phyloP scores from a whole-genome alignment of 176 grass and related monocot species.

The Paspalum vaginatum region DNA sequence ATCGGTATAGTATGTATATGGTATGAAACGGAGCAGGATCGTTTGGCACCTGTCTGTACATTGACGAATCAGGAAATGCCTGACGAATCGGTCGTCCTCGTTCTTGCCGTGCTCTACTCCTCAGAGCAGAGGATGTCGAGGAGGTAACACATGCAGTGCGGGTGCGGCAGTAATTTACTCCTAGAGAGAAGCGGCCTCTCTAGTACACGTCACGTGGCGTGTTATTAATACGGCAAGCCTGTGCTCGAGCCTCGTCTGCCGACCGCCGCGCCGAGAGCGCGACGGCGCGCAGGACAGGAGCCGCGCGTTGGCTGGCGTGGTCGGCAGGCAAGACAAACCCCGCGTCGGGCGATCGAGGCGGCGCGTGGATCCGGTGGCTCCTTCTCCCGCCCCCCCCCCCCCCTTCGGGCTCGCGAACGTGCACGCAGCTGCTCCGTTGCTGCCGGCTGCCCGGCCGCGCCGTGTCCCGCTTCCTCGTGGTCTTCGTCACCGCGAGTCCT shows the following conservation, averaged over 20 bases:
- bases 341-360: not conserved
- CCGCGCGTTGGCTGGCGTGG: not conserved
- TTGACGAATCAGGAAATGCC: not conserved
- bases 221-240: not conserved
- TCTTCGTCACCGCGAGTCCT: too few relatives aligned
- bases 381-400: too few relatives aligned
- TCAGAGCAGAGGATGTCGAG: not conserved
- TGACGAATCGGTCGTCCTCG: not conserved
- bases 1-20: too few relatives aligned
- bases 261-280: too few relatives aligned
- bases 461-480: too few relatives aligned
- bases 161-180: not conserved
- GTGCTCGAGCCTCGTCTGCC: not conserved
- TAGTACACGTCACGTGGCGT: not conserved
- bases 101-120: not conserved
- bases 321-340: constrained; percentile 44
- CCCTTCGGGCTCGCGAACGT: not conserved
- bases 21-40: too few relatives aligned
- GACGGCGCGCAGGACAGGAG: not conserved
- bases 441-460: too few relatives aligned
- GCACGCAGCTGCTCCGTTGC: not conserved
- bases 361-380: constrained; percentile 29
- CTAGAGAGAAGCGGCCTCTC: not conserved
- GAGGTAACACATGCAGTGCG: not conserved
- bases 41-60: not conserved